Evolutionary conservation across 2,329 filamentous ascomycete genomes (phyloP).

Genomic region (Xylariaceae sp.): DNA sequence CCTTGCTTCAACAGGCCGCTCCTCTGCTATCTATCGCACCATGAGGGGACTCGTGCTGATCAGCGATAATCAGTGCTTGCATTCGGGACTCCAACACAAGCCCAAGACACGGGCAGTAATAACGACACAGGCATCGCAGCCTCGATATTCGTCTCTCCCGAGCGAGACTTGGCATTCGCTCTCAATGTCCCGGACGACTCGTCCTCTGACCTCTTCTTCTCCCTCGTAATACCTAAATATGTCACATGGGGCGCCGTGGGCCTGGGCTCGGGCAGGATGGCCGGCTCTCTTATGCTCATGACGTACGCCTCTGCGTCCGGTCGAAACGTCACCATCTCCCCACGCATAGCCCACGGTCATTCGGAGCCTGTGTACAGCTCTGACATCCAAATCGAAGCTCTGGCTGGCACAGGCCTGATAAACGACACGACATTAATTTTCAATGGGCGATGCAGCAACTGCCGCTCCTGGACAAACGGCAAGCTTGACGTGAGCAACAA

Average conservation of each 20-base stretch:
- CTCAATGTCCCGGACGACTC: conserved; percentile 72
- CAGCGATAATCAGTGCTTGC: conserved; percentile 6
- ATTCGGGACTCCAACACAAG: conserved; percentile 7
- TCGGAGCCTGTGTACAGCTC: conserved; percentile 47
- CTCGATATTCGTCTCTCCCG: conserved; percentile 24
- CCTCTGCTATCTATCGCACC: too few relatives aligned
- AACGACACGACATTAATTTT: conserved; percentile 42
- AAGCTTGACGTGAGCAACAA: conserved; percentile 45
- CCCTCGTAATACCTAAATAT: conserved; percentile 41
- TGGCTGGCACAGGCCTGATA: conserved; percentile 43
- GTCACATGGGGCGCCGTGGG: conserved; percentile 52
- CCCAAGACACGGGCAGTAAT: conserved; percentile 9
- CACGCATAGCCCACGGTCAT: conserved; percentile 45
- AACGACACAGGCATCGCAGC: conserved; percentile 13
- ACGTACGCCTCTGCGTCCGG: conserved; percentile 45
- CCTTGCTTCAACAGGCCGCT: background rate
- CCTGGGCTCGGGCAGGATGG: conserved; percentile 48
- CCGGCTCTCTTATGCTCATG: conserved; percentile 49
- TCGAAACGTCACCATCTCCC: conserved; percentile 51
- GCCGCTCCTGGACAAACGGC: conserved; percentile 41
- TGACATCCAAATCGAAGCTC: conserved; percentile 38
- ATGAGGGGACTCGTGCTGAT: background rate
- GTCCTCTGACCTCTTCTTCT: conserved; percentile 48
- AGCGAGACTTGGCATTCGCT: conserved; percentile 47
- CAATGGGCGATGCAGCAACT: conserved; percentile 49